Evolutionary conservation across 2,329 filamentous ascomycete species (phyloP).

Genomic region (Diaporthe ilicicola): DNA sequence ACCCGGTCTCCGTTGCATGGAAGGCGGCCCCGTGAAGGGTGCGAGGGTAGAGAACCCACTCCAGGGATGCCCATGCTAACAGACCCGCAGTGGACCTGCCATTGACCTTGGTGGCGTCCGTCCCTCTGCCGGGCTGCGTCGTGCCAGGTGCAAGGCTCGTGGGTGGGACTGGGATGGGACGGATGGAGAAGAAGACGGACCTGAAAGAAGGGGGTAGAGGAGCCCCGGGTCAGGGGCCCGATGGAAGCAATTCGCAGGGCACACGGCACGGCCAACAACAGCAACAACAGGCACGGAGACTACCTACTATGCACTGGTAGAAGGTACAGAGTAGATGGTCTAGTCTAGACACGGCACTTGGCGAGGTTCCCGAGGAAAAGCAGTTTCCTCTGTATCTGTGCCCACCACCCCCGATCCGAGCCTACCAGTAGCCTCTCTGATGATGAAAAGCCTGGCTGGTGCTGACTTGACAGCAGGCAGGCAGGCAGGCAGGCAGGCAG

Average conservation of each 20-base stretch:
- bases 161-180: slow-evolving; percentile 32
- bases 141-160: slow-evolving; percentile 31
- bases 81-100: slow-evolving; percentile 31
- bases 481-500: not conserved
- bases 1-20: slow-evolving; percentile 25
- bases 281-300: not conserved
- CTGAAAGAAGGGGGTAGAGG: slow-evolving; percentile 7
- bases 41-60: slow-evolving; percentile 23
- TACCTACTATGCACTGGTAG: not conserved
- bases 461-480: not conserved
- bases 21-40: slow-evolving; percentile 7
- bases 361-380: slow-evolving; percentile 19
- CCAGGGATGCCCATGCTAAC: slow-evolving; percentile 27
- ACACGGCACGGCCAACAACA: slow-evolving; percentile 4
- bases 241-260: not conserved
- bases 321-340: not conserved
- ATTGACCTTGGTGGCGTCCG: slow-evolving; percentile 31
- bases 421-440: not conserved
- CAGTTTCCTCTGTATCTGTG: not conserved
- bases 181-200: slow-evolving; percentile 5
- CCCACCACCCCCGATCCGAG: slow-evolving; percentile 7
- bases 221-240: slow-evolving; percentile 25
- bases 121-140: slow-evolving; percentile 26
- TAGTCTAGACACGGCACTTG: slow-evolving; percentile 5
- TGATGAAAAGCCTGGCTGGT: not conserved